Conservation (phyloP, 1,139 yeast species). For the Suhomyces bolitotheri region DNA sequence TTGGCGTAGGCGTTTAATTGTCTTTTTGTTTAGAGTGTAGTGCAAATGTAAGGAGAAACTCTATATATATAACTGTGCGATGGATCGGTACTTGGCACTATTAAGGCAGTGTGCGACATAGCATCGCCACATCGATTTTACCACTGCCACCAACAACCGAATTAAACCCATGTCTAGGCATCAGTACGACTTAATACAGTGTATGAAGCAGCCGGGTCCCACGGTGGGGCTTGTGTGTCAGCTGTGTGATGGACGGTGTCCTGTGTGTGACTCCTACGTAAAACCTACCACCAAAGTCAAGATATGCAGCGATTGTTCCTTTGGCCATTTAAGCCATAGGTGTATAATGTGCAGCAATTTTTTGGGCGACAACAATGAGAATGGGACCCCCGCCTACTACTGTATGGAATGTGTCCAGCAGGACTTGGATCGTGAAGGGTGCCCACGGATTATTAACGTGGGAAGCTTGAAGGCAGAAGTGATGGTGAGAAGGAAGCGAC, state of each 20-base stretch:
- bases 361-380: slow-evolving; percentile 43
- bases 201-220: slow-evolving; percentile 85
- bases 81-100: no score
- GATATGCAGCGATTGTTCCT: slow-evolving; percentile 83
- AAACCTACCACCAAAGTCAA: slow-evolving; percentile 71
- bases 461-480: slow-evolving; percentile 75
- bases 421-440: slow-evolving; percentile 89
- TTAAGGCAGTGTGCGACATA: no score
- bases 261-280: slow-evolving; percentile 85
- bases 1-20: no score
- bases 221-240: slow-evolving; percentile 70
- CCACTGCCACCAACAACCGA: no score
- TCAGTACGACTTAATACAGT: slow-evolving; percentile 82
- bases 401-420: slow-evolving; percentile 81
- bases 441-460: slow-evolving; percentile 80
- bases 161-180: slow-evolving; percentile 88
- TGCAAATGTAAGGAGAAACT: no score
- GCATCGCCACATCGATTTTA: no score
- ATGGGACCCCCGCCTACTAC: slow-evolving; percentile 68
- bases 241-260: slow-evolving; percentile 91
- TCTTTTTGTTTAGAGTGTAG: no score
- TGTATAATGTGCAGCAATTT: slow-evolving; percentile 74
- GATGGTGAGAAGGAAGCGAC: slow-evolving; percentile 26
- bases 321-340: slow-evolving; percentile 60
- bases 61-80: no score